Evolutionary conservation across 768 basidiomycete species (phyloP).

Genomic region (Auriculariales sp.): DNA sequence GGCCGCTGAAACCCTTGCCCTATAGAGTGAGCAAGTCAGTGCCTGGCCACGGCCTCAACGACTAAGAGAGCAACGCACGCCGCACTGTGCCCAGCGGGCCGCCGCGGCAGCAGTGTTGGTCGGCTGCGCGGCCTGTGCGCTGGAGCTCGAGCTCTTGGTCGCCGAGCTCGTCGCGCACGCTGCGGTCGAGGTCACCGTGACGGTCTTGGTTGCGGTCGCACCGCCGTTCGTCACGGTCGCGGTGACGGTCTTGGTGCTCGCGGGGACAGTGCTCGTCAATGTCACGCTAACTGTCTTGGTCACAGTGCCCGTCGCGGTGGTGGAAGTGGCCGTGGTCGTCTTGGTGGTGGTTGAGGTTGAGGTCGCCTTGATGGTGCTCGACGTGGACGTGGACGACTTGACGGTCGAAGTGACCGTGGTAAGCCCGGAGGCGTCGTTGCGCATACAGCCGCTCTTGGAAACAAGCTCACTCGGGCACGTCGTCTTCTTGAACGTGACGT

Average conservation of each 20-base stretch:
- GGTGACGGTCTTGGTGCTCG: too few species aligned
- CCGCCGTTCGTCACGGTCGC: too few species aligned
- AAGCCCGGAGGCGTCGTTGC: not conserved
- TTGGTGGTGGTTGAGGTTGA: not conserved
- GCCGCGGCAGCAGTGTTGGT: not conserved
- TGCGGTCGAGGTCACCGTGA: too few species aligned
- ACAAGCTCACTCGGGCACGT: slow-evolving; percentile 6
- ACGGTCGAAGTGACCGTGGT: not conserved
- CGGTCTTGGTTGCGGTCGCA: too few species aligned
- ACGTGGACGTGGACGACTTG: not conserved
- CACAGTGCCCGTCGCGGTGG: not conserved
- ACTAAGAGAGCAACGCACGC: not conserved
- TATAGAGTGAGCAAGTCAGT: not conserved
- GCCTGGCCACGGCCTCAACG: not conserved
- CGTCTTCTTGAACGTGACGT: slow-evolving; percentile 7
- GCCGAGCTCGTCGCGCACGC: too few species aligned
- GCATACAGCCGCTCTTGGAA: slow-evolving; percentile 5
- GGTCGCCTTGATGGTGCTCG: not conserved
- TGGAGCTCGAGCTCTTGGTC: not conserved
- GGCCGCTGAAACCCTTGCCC: slow-evolving; percentile 2
- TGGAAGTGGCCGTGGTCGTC: slow-evolving; percentile 1
- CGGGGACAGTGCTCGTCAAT: not conserved
- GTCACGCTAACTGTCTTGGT: not conserved
- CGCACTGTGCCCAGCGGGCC: not conserved
- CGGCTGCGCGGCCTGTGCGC: not conserved